Percentiles rank a stretch among this genome's conserved stretches.
Conservation (phyloP, 1,139 yeast genomes). For the Kurtzmaniella quercitrusa region DNA sequence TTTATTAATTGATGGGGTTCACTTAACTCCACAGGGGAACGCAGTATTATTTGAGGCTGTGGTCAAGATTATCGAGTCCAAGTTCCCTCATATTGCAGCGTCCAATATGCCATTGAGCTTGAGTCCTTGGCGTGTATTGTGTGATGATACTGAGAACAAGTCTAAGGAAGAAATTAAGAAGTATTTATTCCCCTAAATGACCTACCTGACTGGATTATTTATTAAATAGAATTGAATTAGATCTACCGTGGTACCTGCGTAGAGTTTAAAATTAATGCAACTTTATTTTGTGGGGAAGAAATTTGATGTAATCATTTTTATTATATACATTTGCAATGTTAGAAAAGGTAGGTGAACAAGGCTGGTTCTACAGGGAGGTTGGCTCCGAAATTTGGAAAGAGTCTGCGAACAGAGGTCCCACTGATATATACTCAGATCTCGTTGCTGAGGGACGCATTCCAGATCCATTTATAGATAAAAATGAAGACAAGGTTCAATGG, state of each 20-base stretch:
- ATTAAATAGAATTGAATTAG: too few relatives aligned
- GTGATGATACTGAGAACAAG: neutral
- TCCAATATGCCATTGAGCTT: constrained; percentile 27
- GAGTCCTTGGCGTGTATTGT: constrained; percentile 33
- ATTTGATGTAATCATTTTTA: neutral
- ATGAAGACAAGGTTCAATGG: constrained; percentile 44
- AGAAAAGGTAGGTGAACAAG: neutral
- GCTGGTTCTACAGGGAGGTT: constrained; percentile 6
- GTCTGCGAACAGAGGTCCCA: constrained; percentile 8
- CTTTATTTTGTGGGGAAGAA: neutral
- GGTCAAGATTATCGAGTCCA: constrained; percentile 26
- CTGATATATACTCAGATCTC: constrained; percentile 39
- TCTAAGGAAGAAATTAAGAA: neutral
- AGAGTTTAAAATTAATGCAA: neutral
- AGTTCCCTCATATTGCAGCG: constrained; percentile 47
- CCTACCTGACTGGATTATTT: too few relatives aligned
- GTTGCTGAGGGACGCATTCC: constrained; percentile 30
- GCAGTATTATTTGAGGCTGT: constrained; percentile 44
- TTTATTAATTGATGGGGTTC: constrained; percentile 57
- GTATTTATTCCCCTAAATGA: neutral
- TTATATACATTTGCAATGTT: neutral
- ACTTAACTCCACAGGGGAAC: constrained; percentile 61
- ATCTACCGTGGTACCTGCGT: too few relatives aligned
- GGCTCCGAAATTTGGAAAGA: constrained; percentile 6
- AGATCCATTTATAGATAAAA: constrained; percentile 39